Base-by-base conservation (phyloP, 768 basidiomycete genomes). In the Clathrus columnatus region DNA sequence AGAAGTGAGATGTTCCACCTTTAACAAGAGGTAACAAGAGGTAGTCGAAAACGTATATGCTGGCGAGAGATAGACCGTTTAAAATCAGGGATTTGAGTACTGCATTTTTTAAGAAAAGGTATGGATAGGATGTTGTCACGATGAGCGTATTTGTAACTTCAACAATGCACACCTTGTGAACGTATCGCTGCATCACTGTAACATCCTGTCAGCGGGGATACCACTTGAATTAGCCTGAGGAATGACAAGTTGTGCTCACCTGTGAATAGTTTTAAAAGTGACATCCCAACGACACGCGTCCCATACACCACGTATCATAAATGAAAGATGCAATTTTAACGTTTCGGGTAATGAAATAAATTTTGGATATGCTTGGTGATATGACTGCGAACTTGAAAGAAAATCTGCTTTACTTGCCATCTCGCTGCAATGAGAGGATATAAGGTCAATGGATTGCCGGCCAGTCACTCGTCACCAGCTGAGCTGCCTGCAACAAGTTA, bases 261-360 rank as follows among this genome's bases (percentile, higher is more conserved):
- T 79, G 43, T 75, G 68, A 41, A 84, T 73, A 1, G 81, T 77
- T 48, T 73, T 68, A 32, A 82, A 54, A 50, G 89, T 83, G 23
- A 78, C 65, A 66, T 82, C 78, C 84, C 85, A 87, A 27, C 86
- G 78, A 65, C 80, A 85, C 14, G 87, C 79, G 69, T 91, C 88
- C 42, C 78, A 63, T 10, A 90, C 64, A 16, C 88, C 89, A 8
- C 68, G 68, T 61, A 73, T 73, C 14, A 77, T 74, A 71, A 82
- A 90, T 50, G 67, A 72, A 8, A 80, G 57, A 61, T 90, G 87
- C 2, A 88, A 70, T 62, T 70, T 65, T 17, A 79, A 63, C 0
- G 87, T 82, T 23, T 85, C 78, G 14, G 73, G 73, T 3, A 85
- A 59, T 1, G 87, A 76, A 6, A 90, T 74, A 67, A 90, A 91